Evolutionary conservation across 2,329 filamentous ascomycete genomes (phyloP).

Genomic region (Arthrinium phaeospermum): DNA sequence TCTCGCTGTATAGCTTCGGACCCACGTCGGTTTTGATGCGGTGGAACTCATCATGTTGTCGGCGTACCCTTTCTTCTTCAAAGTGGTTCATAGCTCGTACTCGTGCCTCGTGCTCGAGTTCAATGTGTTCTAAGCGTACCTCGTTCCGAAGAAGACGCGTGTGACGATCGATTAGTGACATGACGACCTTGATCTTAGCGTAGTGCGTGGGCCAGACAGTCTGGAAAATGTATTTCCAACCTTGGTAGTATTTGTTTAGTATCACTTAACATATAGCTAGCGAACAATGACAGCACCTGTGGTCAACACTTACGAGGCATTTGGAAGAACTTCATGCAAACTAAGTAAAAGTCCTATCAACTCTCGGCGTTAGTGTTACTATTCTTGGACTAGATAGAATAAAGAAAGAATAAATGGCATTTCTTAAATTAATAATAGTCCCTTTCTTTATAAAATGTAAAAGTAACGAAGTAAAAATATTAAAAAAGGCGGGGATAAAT

Average conservation of each 20-base stretch:
- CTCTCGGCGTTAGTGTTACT: no score
- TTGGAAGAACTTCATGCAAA: constrained; percentile 39
- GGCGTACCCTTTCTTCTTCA: constrained; percentile 14
- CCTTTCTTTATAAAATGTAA: no score
- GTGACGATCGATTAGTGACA: constrained; percentile 25
- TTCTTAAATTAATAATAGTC: no score
- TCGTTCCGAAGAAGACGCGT: constrained; percentile 27
- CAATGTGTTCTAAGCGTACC: constrained; percentile 29
- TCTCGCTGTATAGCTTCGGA: constrained; percentile 24
- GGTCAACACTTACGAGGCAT: constrained; percentile 36
- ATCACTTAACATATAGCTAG: no score
- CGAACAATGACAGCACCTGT: no score
- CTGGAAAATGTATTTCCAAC: no score
- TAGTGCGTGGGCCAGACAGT: constrained; percentile 38
- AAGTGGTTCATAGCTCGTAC: constrained; percentile 22
- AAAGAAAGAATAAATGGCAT: no score
- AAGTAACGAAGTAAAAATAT: no score
- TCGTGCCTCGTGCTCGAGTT: constrained; percentile 27
- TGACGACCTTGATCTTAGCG: constrained; percentile 29
- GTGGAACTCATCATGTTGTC: constrained; percentile 22
- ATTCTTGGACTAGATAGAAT: no score
- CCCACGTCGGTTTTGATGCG: constrained; percentile 23
- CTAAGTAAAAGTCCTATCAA: constrained; percentile 36
- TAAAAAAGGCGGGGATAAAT: no score
- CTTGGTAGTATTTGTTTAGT: no score